Percentiles rank a stretch among this genome's conserved stretches.
These are phyloP conservation scores for Ceratobasidium theobromae DNA, from an alignment of 1,284 basidiomycete genomes.

Conservation along the genomic window DNA sequence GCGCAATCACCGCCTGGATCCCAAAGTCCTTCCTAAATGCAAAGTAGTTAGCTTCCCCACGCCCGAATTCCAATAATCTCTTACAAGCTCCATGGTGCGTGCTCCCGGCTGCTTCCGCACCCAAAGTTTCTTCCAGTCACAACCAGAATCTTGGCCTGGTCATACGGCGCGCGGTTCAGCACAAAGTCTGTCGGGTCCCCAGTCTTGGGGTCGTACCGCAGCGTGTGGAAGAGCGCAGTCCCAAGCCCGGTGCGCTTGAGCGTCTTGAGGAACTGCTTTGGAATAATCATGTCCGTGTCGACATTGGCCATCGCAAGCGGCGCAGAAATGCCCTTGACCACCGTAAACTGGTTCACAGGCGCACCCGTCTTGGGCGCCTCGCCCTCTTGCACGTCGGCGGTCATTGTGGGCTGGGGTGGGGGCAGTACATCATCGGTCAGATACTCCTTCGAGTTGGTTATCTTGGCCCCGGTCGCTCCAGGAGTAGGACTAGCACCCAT, in stretches of 20 bases:
- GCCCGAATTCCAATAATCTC: slow-evolving; percentile 39
- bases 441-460: slow-evolving; percentile 70
- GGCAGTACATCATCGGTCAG: slow-evolving; percentile 71
- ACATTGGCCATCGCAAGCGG: slow-evolving; percentile 92
- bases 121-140: slow-evolving; percentile 93
- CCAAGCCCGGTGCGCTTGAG: slow-evolving; percentile 91
- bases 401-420: slow-evolving; percentile 59
- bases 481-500: slow-evolving; percentile 48
- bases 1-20: slow-evolving; percentile 88
- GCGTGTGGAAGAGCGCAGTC: slow-evolving; percentile 83
- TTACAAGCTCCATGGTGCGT: slow-evolving; percentile 93
- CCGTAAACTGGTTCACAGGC: slow-evolving; percentile 69
- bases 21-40: slow-evolving; percentile 92
- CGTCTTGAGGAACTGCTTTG: slow-evolving; percentile 95
- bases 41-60: not conserved
- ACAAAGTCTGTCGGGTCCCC: slow-evolving; percentile 85
- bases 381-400: slow-evolving; percentile 34
- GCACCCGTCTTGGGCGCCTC: slow-evolving; percentile 38
- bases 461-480: slow-evolving; percentile 56
- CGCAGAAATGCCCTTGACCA: slow-evolving; percentile 82
- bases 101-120: slow-evolving; percentile 91
- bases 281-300: slow-evolving; percentile 97
- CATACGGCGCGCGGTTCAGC: slow-evolving; percentile 83
- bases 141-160: slow-evolving; percentile 80
- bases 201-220: slow-evolving; percentile 79